Conservation (phyloP, 805 yeast genomes). For the Wickerhamomyces strasburgensis region DNA sequence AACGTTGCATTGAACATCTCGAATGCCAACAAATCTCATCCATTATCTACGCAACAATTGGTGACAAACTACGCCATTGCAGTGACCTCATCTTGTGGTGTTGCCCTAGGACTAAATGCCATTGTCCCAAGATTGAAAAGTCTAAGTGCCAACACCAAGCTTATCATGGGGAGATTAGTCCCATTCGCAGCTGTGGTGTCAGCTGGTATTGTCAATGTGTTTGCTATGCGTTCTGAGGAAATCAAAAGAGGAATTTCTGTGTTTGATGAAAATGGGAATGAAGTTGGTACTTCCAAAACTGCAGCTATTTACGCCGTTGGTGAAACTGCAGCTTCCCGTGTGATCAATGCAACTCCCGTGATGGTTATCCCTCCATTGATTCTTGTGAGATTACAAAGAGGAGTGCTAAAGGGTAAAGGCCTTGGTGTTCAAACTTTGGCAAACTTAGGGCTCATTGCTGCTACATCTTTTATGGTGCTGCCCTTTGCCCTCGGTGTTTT, state of each 20-base stretch:
- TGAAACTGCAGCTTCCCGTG: conserved; percentile 93
- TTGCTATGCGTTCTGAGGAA: conserved; percentile 94
- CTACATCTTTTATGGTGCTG: conserved; percentile 78
- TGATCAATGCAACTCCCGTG: conserved; percentile 93
- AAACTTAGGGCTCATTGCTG: conserved; percentile 82
- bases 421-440: conserved; percentile 57
- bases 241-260: conserved; percentile 79
- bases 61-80: conserved; percentile 79
- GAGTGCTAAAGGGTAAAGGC: conserved; percentile 63
- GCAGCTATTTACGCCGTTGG: conserved; percentile 95
- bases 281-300: conserved; percentile 67
- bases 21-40: conserved; percentile 93
- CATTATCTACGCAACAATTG: conserved; percentile 73
- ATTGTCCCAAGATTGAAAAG: conserved; percentile 79
- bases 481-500: conserved; percentile 95
- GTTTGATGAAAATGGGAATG: conserved; percentile 58
- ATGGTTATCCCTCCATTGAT: conserved; percentile 95
- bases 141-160: conserved; percentile 62
- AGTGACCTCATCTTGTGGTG: conserved; percentile 91
- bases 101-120: conserved; percentile 88
- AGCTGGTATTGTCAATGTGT: conserved; percentile 96
- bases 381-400: conserved; percentile 70
- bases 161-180: conserved; percentile 77
- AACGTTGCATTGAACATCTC: conserved; percentile 97
- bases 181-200: conserved; percentile 99